phyloP scores from a whole-genome alignment of 768 basidiomycete species.

The Suillus subaureus region DNA sequence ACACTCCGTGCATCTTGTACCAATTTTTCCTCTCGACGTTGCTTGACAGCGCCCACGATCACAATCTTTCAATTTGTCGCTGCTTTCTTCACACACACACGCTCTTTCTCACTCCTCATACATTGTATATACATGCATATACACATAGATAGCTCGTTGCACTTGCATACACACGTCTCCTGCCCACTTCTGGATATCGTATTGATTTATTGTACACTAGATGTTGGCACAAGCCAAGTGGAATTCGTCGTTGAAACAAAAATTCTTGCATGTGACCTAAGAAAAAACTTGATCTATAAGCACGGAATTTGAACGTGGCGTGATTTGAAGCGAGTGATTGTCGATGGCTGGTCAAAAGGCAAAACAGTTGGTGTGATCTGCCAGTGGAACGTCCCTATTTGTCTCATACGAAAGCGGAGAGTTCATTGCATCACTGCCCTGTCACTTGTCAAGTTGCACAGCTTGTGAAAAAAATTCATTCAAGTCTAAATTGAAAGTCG shows the following conservation, averaged over 20 bases:
- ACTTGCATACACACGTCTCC: constrained; percentile 29
- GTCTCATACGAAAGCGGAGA: not conserved
- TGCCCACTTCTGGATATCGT: constrained; percentile 27
- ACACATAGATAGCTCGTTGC: constrained; percentile 32
- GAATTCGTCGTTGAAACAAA: constrained; percentile 24
- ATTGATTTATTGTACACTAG: constrained; percentile 41
- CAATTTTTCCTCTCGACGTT: constrained; percentile 15
- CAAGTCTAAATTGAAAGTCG: not conserved
- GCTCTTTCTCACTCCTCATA: constrained; percentile 31
- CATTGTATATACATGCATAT: constrained; percentile 41
- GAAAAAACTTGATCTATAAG: too few species aligned
- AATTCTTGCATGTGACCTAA: too few species aligned
- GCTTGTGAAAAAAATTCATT: not conserved
- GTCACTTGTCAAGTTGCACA: not conserved
- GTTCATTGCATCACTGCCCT: not conserved
- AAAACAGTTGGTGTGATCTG: not conserved
- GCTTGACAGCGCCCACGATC: constrained; percentile 24
- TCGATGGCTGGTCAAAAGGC: not conserved
- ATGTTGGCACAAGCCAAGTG: constrained; percentile 15
- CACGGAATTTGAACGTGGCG: not conserved
- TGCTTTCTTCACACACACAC: constrained; percentile 22
- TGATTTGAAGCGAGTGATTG: not conserved
- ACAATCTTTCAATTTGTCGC: constrained; percentile 21
- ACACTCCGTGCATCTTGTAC: constrained; percentile 22
- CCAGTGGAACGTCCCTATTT: not conserved